Base-by-base conservation (phyloP, 495 filamentous ascomycete species). In the Xylaria curta region DNA sequence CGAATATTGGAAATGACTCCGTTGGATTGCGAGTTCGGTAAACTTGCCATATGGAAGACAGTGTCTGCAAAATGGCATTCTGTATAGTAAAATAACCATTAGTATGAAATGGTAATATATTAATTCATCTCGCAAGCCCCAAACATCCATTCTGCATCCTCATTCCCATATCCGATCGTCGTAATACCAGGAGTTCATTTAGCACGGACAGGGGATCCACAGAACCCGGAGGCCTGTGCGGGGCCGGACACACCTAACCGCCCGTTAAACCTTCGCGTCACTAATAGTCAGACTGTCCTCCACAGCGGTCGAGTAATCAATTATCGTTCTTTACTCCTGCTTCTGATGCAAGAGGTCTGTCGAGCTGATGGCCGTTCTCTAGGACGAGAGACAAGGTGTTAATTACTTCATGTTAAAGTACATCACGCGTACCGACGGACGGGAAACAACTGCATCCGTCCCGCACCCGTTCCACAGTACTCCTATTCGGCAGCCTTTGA, bases 371-470 rank as follows among this genome's bases (percentile, higher is more conserved):
- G 1, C 0, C 9, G 0, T 3, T n/a, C 38, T 63, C 38, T 63
- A 3, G 59, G 0, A 26, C 3, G 15, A 24, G 33, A 9, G 17
- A n/a, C 6, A 13, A 40, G 33, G 1, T 4, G 4, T 19, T 4
- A 8, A 38, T 12, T 9, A 19, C 31, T 42, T 40, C 19, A 40
- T 38, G 59, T 62, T 31, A 62, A 44, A 42, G 9, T 62, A 62
- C 2, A n/a, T 46, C 13, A 21, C 46, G 59, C 38, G 36, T 38
- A 62, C 38, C 1, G 1, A n/a, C 12, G 59, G 36, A n/a, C 60
- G 60, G 60, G 60, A 63, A 42, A 63, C 60, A 63, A 63, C 10
- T 24, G 28, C 60, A n/a, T 26, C 60, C 38, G 60, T 8, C n/a
- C 60, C 60, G n/a, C 58, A 38, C 33, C n/a, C 59, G 28, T 31